Base-by-base conservation (phyloP, 1,284 basidiomycete genomes). In the Phellopilus nigrolimitatus region DNA sequence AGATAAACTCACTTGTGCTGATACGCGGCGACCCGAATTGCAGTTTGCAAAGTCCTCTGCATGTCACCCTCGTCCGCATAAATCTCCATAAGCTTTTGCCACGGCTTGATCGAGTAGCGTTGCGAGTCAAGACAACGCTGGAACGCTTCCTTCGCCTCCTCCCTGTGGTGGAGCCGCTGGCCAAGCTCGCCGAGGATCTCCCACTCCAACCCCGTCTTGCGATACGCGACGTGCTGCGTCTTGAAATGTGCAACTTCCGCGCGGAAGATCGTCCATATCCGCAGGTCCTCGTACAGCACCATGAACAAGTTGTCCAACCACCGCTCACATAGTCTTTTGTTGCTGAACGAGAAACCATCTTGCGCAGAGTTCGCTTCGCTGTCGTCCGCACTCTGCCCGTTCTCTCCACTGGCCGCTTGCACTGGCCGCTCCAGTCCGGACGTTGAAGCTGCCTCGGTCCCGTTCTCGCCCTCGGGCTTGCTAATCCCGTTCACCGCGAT, bases 211-310 rank as follows among this genome's bases (percentile, higher is more conserved):
- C 91, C 93, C 0, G 95, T 97, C 73, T 98, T 98, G 57, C 91
- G 83, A 66, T 98, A 99, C 0, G 94, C 93, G 56, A 98, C 88
- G 60, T 95, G 91, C 65, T 98, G 95, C 0, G 90, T 93, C 65
- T 95, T 97, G 79, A 97, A 99, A 65, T 99, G 95, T 0, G 93
- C 92, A n/a, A 98, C 88, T 65, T 99, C 97, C 3, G 97, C 95
- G 17, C 95, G 83, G 84, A 97, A 99, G 64, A 99, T 99, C 0
- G 97, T 99, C 86, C 95, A 99, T 9, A 99, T 91, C n/a, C 97
- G 84, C 44, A 99, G 73, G 65, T 99, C 95, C 87, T 98, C 95
- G 66, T 98, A 98, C 3, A 98, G 73, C 1, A 98, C 94, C 92
- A 99, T 95, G 72, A 99, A 99, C 50, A 99, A 68, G 62, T 99